Evolutionary conservation across 1,284 basidiomycete genomes (phyloP).

Genomic region (Xerocomus minutiporus): DNA sequence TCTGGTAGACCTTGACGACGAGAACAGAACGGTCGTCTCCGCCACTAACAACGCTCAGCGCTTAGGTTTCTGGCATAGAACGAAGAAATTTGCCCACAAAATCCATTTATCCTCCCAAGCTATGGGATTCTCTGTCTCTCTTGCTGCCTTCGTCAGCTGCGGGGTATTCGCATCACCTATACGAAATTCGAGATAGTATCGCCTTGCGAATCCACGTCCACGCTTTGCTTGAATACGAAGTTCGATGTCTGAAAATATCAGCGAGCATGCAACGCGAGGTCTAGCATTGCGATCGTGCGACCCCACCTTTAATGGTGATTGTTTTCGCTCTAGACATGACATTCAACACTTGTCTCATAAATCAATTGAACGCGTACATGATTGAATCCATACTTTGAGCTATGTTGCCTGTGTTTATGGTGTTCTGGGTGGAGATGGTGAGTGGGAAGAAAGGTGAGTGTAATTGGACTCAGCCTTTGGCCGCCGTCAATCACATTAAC

Average conservation of each 20-base stretch:
- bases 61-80: not conserved
- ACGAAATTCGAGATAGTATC: not conserved
- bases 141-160: not conserved
- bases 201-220: not conserved
- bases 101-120: slow-evolving; percentile 1
- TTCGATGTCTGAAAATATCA: slow-evolving; percentile 1
- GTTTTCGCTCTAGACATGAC: not conserved
- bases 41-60: not conserved
- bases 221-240: not conserved
- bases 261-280: not conserved
- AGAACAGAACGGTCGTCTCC: not conserved
- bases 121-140: not conserved
- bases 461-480: too few relatives aligned
- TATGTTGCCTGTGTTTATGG: too few relatives aligned
- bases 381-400: too few relatives aligned
- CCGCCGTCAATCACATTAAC: too few relatives aligned
- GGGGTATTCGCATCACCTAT: not conserved
- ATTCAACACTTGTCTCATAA: not conserved
- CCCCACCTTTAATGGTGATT: not conserved
- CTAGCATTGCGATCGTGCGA: not conserved
- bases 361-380: too few relatives aligned
- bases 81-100: slow-evolving; percentile 2
- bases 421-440: too few relatives aligned
- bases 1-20: not conserved
- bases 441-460: too few relatives aligned